Conservation (phyloP, 2,329 filamentous ascomycete genomes). For the Chaetomiaceae sp. region DNA sequence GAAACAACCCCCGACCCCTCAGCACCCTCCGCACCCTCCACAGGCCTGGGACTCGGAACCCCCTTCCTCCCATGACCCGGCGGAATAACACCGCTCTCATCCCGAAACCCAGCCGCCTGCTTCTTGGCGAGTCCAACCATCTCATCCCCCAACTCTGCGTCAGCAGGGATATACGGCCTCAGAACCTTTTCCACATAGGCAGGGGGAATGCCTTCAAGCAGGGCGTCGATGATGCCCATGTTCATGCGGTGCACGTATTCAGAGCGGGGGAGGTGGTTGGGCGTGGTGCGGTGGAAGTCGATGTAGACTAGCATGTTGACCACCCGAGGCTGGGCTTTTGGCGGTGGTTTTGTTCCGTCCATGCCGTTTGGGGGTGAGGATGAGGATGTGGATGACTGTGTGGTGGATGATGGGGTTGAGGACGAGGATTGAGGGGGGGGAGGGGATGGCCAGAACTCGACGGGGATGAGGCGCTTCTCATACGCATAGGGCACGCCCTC, state of each 20-base stretch:
- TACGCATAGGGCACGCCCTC: conserved; percentile 64
- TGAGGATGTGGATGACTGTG: too few relatives aligned
- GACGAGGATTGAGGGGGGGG: not conserved
- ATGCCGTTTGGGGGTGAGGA: too few relatives aligned
- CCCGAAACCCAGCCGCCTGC: conserved; percentile 10
- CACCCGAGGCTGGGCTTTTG: not conserved
- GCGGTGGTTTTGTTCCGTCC: not conserved
- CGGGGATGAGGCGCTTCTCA: conserved; percentile 46
- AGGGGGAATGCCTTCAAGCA: conserved; percentile 48
- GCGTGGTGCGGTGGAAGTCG: conserved; percentile 38
- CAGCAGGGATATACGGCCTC: conserved; percentile 39
- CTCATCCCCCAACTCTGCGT: not conserved
- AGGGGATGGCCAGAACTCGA: conserved; percentile 34
- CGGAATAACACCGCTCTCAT: not conserved
- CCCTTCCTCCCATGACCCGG: too few relatives aligned
- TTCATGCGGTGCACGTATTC: conserved; percentile 65
- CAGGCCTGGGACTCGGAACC: not conserved
- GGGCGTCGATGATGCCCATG: conserved; percentile 55
- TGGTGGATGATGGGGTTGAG: not conserved
- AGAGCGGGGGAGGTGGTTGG: conserved; percentile 39
- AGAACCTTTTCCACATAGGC: conserved; percentile 52
- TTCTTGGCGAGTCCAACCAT: not conserved
- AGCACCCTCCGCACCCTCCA: not conserved
- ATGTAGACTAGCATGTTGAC: conserved; percentile 56
- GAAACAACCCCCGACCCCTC: conserved; percentile 1